These are phyloP conservation scores for Albatrellus sp. DNA, from an alignment of 1,284 basidiomycete genomes.

Conservation along the genomic window DNA sequence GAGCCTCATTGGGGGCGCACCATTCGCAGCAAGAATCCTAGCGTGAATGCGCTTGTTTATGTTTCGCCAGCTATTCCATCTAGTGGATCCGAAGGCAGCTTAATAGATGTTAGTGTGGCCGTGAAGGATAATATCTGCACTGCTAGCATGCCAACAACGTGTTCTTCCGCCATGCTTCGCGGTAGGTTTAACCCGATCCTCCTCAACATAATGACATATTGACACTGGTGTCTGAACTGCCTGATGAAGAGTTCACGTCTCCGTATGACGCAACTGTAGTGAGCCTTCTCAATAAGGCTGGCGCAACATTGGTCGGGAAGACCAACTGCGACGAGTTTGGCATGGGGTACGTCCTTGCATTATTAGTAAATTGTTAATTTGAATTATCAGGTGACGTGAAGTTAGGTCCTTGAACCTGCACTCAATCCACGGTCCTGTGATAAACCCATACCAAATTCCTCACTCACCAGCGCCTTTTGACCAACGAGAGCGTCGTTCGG, in stretches of 20 bases:
- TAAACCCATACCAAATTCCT: constrained; percentile 52
- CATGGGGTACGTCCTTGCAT: constrained; percentile 67
- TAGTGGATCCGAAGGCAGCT: constrained; percentile 12
- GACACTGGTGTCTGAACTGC: neutral
- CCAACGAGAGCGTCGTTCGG: constrained; percentile 40
- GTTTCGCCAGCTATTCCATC: constrained; percentile 5
- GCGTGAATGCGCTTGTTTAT: constrained; percentile 41
- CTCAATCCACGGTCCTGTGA: constrained; percentile 61
- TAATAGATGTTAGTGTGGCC: constrained; percentile 42
- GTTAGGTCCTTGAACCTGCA: constrained; percentile 63
- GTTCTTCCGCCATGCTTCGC: constrained; percentile 65
- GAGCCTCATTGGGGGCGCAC: constrained; percentile 4
- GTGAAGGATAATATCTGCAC: constrained; percentile 87
- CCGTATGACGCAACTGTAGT: constrained; percentile 89
- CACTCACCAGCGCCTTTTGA: constrained; percentile 13
- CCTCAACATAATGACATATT: neutral
- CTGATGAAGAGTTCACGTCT: constrained; percentile 49
- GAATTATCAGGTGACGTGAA: constrained; percentile 3
- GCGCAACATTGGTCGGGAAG: constrained; percentile 74
- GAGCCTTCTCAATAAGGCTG: constrained; percentile 42
- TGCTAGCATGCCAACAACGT: constrained; percentile 56
- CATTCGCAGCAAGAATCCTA: constrained; percentile 19
- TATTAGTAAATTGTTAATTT: constrained; percentile 12
- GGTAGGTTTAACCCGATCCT: constrained; percentile 24
- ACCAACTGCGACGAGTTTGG: constrained; percentile 98